Percentiles rank a stretch among this genome's conserved stretches.
phyloP scores from a whole-genome alignment of 2,329 filamentous ascomycete species.

The Pestalotiopsis sp. region DNA sequence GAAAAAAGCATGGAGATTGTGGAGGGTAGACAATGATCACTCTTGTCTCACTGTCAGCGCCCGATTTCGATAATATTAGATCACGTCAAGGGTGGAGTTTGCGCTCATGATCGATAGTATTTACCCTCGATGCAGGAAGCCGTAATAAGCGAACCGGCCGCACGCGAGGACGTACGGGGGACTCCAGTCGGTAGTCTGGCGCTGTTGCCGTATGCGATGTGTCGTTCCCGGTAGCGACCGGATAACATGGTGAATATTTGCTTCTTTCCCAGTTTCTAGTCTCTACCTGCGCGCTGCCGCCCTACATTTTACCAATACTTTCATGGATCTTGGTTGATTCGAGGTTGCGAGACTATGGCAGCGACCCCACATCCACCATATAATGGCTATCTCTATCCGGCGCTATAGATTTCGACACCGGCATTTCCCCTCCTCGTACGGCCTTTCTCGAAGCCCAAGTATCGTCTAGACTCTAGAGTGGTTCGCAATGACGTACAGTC shows the following conservation, averaged over 20 bases:
- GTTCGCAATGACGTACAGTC: neutral
- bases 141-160: neutral
- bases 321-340: neutral
- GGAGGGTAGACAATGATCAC: conserved; percentile 1
- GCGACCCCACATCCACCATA: neutral
- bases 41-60: conserved; percentile 8
- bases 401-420: neutral
- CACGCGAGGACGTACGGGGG: neutral
- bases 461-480: neutral
- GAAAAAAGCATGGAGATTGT: neutral
- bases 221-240: too few relatives aligned
- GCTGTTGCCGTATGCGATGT: too few relatives aligned
- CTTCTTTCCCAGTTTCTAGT: neutral
- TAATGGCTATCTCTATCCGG: neutral
- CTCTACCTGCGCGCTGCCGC: neutral
- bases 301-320: neutral
- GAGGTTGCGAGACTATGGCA: neutral
- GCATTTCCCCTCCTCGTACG: neutral
- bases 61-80: neutral
- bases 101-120: neutral
- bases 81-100: neutral
- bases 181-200: neutral
- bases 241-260: neutral
- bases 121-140: neutral
- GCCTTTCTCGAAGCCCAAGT: neutral